phyloP scores from a whole-genome alignment of 2,329 filamentous ascomycete species.

The Verticillium zaregamsianum region DNA sequence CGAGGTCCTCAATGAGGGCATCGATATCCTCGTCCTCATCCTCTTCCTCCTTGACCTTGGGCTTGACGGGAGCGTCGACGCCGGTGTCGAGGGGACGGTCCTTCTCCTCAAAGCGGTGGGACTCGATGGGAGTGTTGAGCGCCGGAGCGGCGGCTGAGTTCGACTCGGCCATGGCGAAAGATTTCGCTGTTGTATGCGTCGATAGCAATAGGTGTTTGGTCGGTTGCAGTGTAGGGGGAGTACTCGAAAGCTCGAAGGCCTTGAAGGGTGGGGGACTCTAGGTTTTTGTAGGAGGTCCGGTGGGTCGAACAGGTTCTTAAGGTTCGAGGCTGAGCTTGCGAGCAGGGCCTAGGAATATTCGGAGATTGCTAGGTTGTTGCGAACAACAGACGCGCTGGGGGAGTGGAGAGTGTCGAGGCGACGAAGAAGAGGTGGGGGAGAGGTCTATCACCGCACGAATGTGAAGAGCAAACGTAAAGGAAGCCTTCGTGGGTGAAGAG shows the following conservation, averaged over 20 bases:
- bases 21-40: slow-evolving; percentile 78
- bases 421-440: slow-evolving; percentile 5
- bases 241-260: not conserved
- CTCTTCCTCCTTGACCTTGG: slow-evolving; percentile 58
- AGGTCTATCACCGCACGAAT: slow-evolving; percentile 16
- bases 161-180: slow-evolving; percentile 48
- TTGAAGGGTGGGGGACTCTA: not conserved
- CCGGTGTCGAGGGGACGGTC: slow-evolving; percentile 28
- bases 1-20: slow-evolving; percentile 80
- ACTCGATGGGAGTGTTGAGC: slow-evolving; percentile 61
- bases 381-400: slow-evolving; percentile 10
- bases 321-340: not conserved
- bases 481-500: slow-evolving; percentile 18
- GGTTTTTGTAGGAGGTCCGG: slow-evolving; percentile 3
- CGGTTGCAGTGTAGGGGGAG: not conserved
- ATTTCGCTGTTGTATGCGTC: not conserved
- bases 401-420: slow-evolving; percentile 9
- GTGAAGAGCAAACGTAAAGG: slow-evolving; percentile 13
- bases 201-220: not conserved
- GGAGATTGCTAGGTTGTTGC: slow-evolving; percentile 2
- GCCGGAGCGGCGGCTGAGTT: slow-evolving; percentile 48
- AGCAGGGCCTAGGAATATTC: slow-evolving; percentile 12
- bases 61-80: slow-evolving; percentile 26
- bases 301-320: not conserved
- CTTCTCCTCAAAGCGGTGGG: slow-evolving; percentile 64